These are phyloP conservation scores for Capronia epimyces DNA, from an alignment of 2,329 filamentous ascomycete genomes.

Conservation along the genomic window DNA sequence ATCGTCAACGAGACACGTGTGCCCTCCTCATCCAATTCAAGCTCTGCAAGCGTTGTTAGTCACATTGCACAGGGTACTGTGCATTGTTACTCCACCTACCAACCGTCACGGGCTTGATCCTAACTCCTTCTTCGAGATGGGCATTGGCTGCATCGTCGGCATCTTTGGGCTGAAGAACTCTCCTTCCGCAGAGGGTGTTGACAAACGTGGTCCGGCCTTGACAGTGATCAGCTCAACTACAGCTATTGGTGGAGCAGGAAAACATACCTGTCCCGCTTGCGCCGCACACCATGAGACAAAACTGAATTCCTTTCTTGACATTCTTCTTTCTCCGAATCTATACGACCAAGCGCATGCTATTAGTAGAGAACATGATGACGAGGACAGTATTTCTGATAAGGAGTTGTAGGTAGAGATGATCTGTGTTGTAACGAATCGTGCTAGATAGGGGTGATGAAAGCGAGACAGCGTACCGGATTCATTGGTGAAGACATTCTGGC, in stretches of 20 bases:
- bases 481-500: conserved; percentile 28
- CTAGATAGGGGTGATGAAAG: neutral
- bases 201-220: conserved; percentile 95
- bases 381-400: neutral
- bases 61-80: neutral
- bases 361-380: conserved; percentile 19
- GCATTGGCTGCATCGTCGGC: conserved; percentile 82
- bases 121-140: conserved; percentile 91
- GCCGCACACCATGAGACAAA: conserved; percentile 99
- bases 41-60: conserved; percentile 53
- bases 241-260: conserved; percentile 2
- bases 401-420: neutral
- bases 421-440: conserved; percentile 1
- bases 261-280: conserved; percentile 87
- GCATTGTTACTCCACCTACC: conserved; percentile 54
- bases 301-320: conserved; percentile 99
- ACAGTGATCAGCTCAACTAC: conserved; percentile 5
- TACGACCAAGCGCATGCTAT: conserved; percentile 46
- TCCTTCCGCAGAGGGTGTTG: conserved; percentile 96
- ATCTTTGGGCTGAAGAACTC: conserved; percentile 85
- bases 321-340: conserved; percentile 99
- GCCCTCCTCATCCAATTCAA: conserved; percentile 95
- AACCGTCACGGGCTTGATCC: conserved; percentile 97
- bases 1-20: conserved; percentile 97
- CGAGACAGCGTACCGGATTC: conserved; percentile 27